Evolutionary conservation across 2,329 filamentous ascomycete genomes (phyloP), one percentile per base, ranked within the genome.

Genomic region (Cytospora piceae): DNA sequence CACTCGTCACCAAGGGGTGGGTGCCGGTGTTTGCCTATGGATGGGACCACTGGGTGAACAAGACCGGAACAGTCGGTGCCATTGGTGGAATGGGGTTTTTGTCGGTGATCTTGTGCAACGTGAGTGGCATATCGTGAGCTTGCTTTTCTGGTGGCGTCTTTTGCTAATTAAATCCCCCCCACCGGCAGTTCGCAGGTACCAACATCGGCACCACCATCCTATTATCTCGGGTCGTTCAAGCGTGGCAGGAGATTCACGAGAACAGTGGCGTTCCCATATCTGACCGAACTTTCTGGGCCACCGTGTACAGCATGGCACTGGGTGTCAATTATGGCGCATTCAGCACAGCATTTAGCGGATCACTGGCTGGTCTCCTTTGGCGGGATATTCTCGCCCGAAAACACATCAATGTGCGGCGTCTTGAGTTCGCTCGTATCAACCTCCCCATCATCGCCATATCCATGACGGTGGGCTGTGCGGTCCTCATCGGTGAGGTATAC

Each of bases 181-280:
- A 39, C 64, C 15, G 24, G 20, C 67, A 92, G 88, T 92, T 92
- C 70, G 88, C 90, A 0, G 90, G 90, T 22, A 92, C 90, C 1
- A 92, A 92, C 69, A 92, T 92, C 61, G 90, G 90, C 39, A 91
- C 90, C 0, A 89, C 90, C 0, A 92, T 93, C 71, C 83, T 92
- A 0, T 80, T 92, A 1, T 91, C 85, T 11, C 87, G 90, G 3
- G 83, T 92, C 8, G 85, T 92, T 14, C 90, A 92, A 73, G 78
- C 85, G 0, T 92, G 90, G 90, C 78, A 85, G 68, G 71, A 77
- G 1, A 90, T 92, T 51, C 86, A 89, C 69, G 63, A 72, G 0
- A 66, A 69, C 0, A 82, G 80, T 49, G 75, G 76, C 0, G 76
- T 74, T 1, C 74, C 81, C 0, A 89, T 92, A 58, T 83, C 79